Percentiles rank a stretch among this genome's conserved stretches.
phyloP scores from a whole-genome alignment of 768 basidiomycete genomes.

The Trametes elegans region DNA sequence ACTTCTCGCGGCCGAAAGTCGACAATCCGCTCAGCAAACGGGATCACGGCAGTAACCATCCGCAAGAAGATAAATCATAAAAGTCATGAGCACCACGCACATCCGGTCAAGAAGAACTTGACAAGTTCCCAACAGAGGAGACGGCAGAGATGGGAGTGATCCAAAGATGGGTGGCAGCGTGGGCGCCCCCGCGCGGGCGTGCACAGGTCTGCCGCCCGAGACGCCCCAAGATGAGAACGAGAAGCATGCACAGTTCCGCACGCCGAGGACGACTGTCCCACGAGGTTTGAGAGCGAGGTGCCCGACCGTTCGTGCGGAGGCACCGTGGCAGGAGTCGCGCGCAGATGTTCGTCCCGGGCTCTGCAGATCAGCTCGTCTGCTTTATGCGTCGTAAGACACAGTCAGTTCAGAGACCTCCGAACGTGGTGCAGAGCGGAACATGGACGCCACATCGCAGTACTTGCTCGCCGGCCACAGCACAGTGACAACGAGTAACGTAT shows the following conservation, averaged over 20 bases:
- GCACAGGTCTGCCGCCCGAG: constrained; percentile 6
- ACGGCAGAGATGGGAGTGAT: background rate
- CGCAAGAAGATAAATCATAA: no score
- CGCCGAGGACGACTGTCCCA: background rate
- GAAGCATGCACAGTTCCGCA: constrained; percentile 1
- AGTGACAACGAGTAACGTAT: background rate
- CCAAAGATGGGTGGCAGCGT: constrained; percentile 14
- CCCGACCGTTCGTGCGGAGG: no score
- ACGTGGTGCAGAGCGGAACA: no score
- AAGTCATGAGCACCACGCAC: no score
- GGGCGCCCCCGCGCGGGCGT: background rate
- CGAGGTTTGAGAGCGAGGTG: background rate
- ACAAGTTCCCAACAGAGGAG: background rate
- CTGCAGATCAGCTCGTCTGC: no score
- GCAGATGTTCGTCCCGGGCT: no score
- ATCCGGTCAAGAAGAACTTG: background rate
- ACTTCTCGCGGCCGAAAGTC: no score
- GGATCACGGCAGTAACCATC: no score
- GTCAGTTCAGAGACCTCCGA: no score
- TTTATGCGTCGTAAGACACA: no score
- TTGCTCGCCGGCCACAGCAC: no score
- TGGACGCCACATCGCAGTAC: background rate
- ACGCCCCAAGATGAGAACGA: constrained; percentile 3
- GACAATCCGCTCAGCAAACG: no score
- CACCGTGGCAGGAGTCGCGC: background rate